Base-by-base conservation (phyloP, 371 early-diverging fungal species). In the Basidiobolus heterosporus region DNA sequence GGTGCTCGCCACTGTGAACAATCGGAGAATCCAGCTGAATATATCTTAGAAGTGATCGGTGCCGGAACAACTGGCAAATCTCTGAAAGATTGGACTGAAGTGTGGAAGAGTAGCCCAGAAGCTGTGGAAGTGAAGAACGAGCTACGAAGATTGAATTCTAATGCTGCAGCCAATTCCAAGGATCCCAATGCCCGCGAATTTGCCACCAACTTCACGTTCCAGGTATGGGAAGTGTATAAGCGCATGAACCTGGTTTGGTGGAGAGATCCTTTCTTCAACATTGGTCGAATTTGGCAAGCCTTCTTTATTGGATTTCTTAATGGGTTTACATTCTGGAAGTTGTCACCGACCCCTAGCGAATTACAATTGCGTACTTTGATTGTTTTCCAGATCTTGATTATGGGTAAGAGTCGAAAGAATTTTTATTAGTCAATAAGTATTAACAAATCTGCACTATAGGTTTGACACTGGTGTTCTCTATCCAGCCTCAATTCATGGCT, bases 401-500 rank as follows among this genome's bases (percentile, higher is more conserved):
- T 85, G 58, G 72, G n/a, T n/a, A n/a, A n/a, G n/a, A n/a, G n/a
- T n/a, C n/a, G n/a, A n/a, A n/a, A n/a, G n/a, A n/a, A n/a, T n/a
- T n/a, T n/a, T n/a, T n/a, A n/a, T n/a, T n/a, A n/a, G n/a, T n/a
- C n/a, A n/a, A n/a, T n/a, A n/a, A n/a, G n/a, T n/a, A n/a, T n/a
- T n/a, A n/a, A n/a, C 69, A 74, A 56, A 70, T 78, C 2, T 54
- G 77, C 19, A 66, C 74, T 35, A 67, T 85, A 57, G 72, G 70
- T 14, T 65, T 78, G 20, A 61, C 78, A 6, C 58, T 83, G 15
- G 76, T 82, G 53, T 81, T 76, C 58, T 64, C 76, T 54, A 76
- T 73, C 20, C 74, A 80, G 51, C 83, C 85, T 22, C 74, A 79
- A 41, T 80, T 79, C 58, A 70, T 82, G 52, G 64, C 69, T 47